Evolutionary conservation across 169 alveolate genomes (phyloP).

Genomic region (Eimeria sp.): DNA sequence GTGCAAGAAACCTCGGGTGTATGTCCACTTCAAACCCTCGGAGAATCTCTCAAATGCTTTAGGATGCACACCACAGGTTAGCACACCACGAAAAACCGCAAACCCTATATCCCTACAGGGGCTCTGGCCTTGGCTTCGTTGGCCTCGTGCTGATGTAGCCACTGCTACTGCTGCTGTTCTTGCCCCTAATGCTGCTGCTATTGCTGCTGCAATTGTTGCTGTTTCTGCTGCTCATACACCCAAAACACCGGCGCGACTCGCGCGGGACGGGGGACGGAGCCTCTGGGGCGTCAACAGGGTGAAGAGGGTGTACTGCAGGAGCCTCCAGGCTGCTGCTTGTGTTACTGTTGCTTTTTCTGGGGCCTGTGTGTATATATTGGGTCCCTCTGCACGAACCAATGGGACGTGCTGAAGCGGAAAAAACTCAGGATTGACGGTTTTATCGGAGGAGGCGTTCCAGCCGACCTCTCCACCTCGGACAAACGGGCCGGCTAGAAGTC

Average conservation of each 20-base stretch:
- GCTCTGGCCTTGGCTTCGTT: no score
- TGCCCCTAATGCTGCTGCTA: neutral
- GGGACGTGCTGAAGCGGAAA: no score
- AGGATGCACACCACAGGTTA: neutral
- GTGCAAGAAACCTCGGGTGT: no score
- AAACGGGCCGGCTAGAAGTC: no score
- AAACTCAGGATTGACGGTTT: no score
- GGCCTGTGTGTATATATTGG: neutral
- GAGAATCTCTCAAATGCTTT: neutral
- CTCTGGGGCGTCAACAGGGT: neutral
- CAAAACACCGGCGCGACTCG: conserved; percentile 47
- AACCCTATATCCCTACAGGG: no score
- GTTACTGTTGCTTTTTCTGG: neutral
- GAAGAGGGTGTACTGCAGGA: neutral
- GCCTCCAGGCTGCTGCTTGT: neutral
- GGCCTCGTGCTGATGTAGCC: no score
- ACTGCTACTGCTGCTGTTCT: no score
- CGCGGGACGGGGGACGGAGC: conserved; percentile 11
- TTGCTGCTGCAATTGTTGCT: conserved; percentile 3
- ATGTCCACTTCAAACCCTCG: neutral
- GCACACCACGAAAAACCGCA: neutral
- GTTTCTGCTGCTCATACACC: neutral
- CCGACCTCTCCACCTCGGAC: no score
- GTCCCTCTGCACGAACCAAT: neutral
- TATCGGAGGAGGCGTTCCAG: no score